Base-by-base conservation (phyloP, 257 asterid species). In the Nicotiana benthamiana region DNA sequence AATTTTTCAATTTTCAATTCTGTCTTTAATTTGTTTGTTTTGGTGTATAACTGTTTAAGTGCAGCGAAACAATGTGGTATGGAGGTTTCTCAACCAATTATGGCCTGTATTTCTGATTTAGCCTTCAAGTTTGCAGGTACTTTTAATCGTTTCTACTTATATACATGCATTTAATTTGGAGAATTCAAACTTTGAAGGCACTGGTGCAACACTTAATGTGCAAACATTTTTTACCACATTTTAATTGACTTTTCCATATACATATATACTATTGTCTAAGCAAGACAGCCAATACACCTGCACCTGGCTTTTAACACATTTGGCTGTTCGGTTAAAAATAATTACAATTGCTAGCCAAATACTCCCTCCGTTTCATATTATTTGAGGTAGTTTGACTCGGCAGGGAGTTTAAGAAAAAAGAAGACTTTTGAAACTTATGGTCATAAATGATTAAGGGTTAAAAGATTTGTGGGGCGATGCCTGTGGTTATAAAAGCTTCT, bases 61-160 rank as follows among this genome's bases (percentile, higher is more conserved):
- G 59, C 92, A 94, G 97, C 97, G 27, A 92, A 92, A 85, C 87
- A 86, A 87, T 87, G 78, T 62, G 94, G 90, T 66, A 86, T 96
- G 97, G 97, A 90, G 82, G 83, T 92, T 86, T 92, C 97, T 80
- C 95, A 84, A 84, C 92, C 96, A 5, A 91, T 96, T 80, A 85
- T 91, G 91, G 82, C 97, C 9, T 96, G 97, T 66, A 51, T 96
- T 79, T 91, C 97, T 43, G 95, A 93, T 85, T 83, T 93, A 83
- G 97, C 97, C 83, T 96, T 92, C 88, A 96, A 92, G 90, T 94
- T 84, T 80, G 89, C 97, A 15, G 95, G 98, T 91, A 89, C 80
- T 4, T 16, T 12, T 78, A 7, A 22, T 28, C 24, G 0, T 61
- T 24, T 57, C 12, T 63, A 77, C 40, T 13, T 63, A 27, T 1